Base-by-base conservation (phyloP, 331 rosid species). In the Ulmus americana region DNA sequence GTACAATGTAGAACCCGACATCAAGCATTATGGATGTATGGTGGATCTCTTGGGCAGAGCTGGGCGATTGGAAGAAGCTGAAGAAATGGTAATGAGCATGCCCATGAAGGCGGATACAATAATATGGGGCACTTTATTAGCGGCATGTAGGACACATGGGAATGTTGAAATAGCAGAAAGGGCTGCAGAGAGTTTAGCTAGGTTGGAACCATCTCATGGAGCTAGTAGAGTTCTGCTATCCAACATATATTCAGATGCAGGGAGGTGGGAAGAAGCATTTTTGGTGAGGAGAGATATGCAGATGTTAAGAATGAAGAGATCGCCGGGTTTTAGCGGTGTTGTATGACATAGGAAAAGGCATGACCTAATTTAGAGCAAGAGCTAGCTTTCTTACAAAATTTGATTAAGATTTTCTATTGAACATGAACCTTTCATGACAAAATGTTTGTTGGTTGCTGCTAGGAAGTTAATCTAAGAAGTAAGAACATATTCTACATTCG, bases 11-110 rank as follows among this genome's bases (percentile, higher is more conserved):
- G 88, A 89, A 81, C 97, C 98, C 45, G 85, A 83, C 61, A 77
- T 85, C 76, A 89, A 85, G 84, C 98, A 92, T 74, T 92, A 92
- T 76, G 98, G 95, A 11, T 89, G 98, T 75, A 81, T 89, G 86
- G 74, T 87, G 69, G 98, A 89, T 89, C 95, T 92, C 62, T 76
- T 87, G 35, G 98, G 98, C 13, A 79, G 95, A 78, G 90, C 96
- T 2, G 97, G 97, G 55, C 76, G 78, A 14, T 58, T 92, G 60
- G 83, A 76, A 75, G 97, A 86, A 70, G 97, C 95, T 5, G 95
- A 89, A 70, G 83, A 85, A 38, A 22, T 70, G 70, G 69, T 89
- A 69, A 77, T 58, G 72, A 79, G 63, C 72, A 89, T 92, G 98
- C 95, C 98, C 15, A 85, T 85, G 89, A 64, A 80, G 80, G 94